Evolutionary conservation across 2,329 filamentous ascomycete genomes (phyloP).

Genomic region (Colletotrichum orbiculare): DNA sequence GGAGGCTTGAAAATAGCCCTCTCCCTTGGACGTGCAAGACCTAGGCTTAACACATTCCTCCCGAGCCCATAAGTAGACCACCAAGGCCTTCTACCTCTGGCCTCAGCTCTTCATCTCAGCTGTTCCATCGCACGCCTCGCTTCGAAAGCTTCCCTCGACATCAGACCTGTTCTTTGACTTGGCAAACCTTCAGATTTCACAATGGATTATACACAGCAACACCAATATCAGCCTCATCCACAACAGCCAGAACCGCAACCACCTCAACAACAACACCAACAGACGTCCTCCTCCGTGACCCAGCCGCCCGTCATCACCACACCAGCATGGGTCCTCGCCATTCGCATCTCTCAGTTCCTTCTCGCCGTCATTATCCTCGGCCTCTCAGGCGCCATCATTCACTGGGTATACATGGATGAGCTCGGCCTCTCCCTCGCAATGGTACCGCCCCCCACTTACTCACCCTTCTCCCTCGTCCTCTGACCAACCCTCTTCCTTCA

Average conservation of each 20-base stretch:
- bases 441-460: constrained; percentile 44
- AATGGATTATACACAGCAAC: constrained; percentile 24
- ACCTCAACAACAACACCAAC: constrained; percentile 2
- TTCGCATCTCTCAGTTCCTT: constrained; percentile 54
- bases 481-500: constrained; percentile 36
- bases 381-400: constrained; percentile 54
- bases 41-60: too few species aligned
- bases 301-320: constrained; percentile 48
- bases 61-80: too few species aligned
- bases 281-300: background rate
- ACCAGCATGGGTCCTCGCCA: constrained; percentile 55
- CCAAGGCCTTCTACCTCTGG: too few species aligned
- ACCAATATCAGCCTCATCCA: background rate
- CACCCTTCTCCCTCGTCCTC: background rate
- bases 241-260: constrained; percentile 7
- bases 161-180: background rate
- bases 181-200: background rate
- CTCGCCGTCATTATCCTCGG: constrained; percentile 56
- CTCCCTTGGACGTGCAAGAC: too few species aligned
- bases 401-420: constrained; percentile 51
- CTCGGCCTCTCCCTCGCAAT: constrained; percentile 54
- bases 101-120: too few species aligned
- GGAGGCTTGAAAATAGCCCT: too few species aligned
- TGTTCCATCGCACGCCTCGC: too few species aligned
- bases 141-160: too few species aligned